phyloP scores from a whole-genome alignment of 2,329 filamentous ascomycete genomes.

The Basipetospora chlamydospora region DNA sequence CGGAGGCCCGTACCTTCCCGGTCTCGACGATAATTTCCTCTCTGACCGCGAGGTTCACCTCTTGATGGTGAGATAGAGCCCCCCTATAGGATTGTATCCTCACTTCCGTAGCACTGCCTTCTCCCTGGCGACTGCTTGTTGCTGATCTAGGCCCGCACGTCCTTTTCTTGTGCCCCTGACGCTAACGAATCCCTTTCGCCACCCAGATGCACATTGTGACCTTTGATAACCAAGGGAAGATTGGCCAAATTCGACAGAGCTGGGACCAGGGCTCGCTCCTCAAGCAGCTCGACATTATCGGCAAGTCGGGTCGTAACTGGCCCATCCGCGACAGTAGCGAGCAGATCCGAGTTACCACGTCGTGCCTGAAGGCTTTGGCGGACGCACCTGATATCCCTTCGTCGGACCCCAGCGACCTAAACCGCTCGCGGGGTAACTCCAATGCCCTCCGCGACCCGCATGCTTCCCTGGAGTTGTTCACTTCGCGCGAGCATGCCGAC shows the following conservation, averaged over 20 bases:
- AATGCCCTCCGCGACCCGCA: constrained; percentile 47
- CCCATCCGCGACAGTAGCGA: constrained; percentile 80
- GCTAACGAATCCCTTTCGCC: background rate
- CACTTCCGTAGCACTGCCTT: too few relatives aligned
- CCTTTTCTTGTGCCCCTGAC: too few relatives aligned
- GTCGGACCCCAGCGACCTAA: too few relatives aligned
- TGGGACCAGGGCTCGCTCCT: constrained; percentile 94
- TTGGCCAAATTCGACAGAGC: constrained; percentile 72
- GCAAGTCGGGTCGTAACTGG: constrained; percentile 82
- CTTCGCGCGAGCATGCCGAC: constrained; percentile 49
- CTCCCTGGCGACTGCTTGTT: too few relatives aligned
- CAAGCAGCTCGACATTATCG: constrained; percentile 88
- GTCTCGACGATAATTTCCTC: constrained; percentile 88
- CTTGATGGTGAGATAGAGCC: constrained; percentile 53
- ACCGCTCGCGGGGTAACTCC: constrained; percentile 35
- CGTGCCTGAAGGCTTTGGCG: constrained; percentile 34
- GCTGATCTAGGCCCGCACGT: too few relatives aligned
- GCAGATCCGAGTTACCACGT: constrained; percentile 62
- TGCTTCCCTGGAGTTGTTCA: constrained; percentile 61
- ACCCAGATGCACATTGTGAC: constrained; percentile 71
- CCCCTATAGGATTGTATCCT: too few relatives aligned
- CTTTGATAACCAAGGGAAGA: constrained; percentile 64
- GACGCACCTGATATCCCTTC: constrained; percentile 22
- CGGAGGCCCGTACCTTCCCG: constrained; percentile 76
- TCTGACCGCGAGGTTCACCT: constrained; percentile 66